A percentile compares a stretch with the other conserved stretches of the same genome.
These are phyloP conservation scores for Delphinella strobiligena DNA, from an alignment of 2,329 filamentous ascomycete species.

Conservation along the genomic window DNA sequence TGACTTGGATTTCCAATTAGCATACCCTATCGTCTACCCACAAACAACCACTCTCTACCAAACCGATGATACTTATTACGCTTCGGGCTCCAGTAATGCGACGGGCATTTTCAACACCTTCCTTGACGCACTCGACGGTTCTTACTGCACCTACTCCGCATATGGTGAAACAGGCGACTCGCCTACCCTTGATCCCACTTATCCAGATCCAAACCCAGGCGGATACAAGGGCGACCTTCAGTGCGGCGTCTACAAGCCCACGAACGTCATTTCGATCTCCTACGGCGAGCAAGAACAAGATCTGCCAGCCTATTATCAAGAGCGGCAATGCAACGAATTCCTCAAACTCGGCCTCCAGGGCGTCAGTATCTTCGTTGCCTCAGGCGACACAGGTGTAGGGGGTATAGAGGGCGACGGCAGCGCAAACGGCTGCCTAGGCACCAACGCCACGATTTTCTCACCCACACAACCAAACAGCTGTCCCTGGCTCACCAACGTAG, in stretches of 20 bases:
- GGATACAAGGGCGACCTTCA: constrained; percentile 23
- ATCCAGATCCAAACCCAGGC: constrained; percentile 24
- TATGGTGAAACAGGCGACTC: constrained; percentile 38
- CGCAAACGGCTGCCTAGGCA: constrained; percentile 16
- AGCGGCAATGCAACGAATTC: constrained; percentile 33
- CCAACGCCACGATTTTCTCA: constrained; percentile 15
- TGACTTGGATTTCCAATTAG: constrained; percentile 39
- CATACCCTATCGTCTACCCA: constrained; percentile 40
- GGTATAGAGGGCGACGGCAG: constrained; percentile 17
- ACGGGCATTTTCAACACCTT: constrained; percentile 33
- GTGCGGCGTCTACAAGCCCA: constrained; percentile 37
- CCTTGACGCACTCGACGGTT: constrained; percentile 40
- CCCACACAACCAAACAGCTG: constrained; percentile 17
- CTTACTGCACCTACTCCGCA: constrained; percentile 37
- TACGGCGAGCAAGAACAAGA: constrained; percentile 46
- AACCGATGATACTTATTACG: constrained; percentile 27
- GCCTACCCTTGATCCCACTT: constrained; percentile 37
- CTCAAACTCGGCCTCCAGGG: constrained; percentile 40
- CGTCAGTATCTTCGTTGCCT: constrained; percentile 36
- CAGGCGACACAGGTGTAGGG: constrained; percentile 31
- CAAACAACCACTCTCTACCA: constrained; percentile 38
- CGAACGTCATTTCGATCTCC: constrained; percentile 48
- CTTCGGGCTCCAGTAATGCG: constrained; percentile 25
- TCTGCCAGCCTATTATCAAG: constrained; percentile 42
- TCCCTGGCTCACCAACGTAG: constrained; percentile 20